phyloP scores from a whole-genome alignment of 2,329 filamentous ascomycete species.

The Didymella keratinophila region DNA sequence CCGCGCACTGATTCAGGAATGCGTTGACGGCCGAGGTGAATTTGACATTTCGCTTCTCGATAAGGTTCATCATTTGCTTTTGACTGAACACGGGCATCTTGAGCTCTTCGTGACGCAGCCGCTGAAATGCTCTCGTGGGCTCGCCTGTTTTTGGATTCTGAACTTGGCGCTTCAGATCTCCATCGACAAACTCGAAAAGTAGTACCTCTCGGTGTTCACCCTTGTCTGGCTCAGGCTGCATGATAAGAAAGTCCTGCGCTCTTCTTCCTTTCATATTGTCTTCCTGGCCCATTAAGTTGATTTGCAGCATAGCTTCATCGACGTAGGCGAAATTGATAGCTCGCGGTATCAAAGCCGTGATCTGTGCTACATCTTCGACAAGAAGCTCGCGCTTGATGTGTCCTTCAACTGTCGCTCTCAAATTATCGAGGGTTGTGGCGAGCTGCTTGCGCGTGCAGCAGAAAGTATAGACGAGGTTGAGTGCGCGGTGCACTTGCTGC shows the following conservation, averaged over 20 bases:
- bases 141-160: constrained; percentile 76
- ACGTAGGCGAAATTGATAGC: constrained; percentile 87
- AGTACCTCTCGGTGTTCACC: constrained; percentile 71
- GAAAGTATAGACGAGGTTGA: constrained; percentile 95
- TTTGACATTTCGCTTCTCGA: constrained; percentile 87
- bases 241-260: constrained; percentile 55
- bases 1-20: constrained; percentile 78
- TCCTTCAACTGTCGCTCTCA: constrained; percentile 82
- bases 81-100: constrained; percentile 94
- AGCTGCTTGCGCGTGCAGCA: constrained; percentile 92
- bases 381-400: constrained; percentile 76
- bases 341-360: constrained; percentile 78
- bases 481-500: constrained; percentile 78
- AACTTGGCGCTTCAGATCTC: constrained; percentile 84
- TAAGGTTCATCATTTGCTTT: constrained; percentile 87
- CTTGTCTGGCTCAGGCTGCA: constrained; percentile 47
- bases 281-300: constrained; percentile 77
- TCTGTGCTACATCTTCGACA: constrained; percentile 81
- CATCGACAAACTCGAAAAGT: constrained; percentile 91
- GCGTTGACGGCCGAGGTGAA: constrained; percentile 78
- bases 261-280: constrained; percentile 68
- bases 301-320: constrained; percentile 81
- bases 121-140: constrained; percentile 70
- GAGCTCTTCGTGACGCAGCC: constrained; percentile 77
- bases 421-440: constrained; percentile 88